phyloP scores from a whole-genome alignment of 2,329 filamentous ascomycete genomes.

The Geosmithia flava region DNA sequence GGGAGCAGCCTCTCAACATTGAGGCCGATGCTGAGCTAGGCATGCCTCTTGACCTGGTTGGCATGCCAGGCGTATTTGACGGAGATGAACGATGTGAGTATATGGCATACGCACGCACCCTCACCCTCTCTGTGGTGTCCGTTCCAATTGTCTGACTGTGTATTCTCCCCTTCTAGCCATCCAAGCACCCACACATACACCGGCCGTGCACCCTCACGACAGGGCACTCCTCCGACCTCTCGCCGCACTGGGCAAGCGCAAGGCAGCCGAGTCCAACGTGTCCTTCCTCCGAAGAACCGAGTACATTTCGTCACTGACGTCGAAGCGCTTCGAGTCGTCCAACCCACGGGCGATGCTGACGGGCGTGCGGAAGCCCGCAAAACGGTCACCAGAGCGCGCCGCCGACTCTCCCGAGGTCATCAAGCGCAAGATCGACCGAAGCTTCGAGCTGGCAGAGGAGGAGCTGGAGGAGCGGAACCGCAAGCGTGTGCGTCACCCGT shows the following conservation, averaged over 20 bases:
- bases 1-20: slow-evolving; percentile 90
- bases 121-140: background rate
- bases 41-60: slow-evolving; percentile 92
- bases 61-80: slow-evolving; percentile 88
- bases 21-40: slow-evolving; percentile 96
- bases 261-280: slow-evolving; percentile 62
- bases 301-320: slow-evolving; percentile 62
- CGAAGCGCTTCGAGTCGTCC: slow-evolving; percentile 20
- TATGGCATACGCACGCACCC: too few species aligned
- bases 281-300: slow-evolving; percentile 94
- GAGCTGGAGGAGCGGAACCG: slow-evolving; percentile 35
- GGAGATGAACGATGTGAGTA: slow-evolving; percentile 80
- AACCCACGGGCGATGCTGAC: slow-evolving; percentile 11
- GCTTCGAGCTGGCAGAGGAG: slow-evolving; percentile 41
- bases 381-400: slow-evolving; percentile 44
- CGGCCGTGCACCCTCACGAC: slow-evolving; percentile 71
- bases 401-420: slow-evolving; percentile 53
- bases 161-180: slow-evolving; percentile 48
- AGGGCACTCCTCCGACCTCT: slow-evolving; percentile 72
- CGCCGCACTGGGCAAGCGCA: slow-evolving; percentile 73
- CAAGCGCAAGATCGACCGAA: slow-evolving; percentile 53
- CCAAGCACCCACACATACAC: slow-evolving; percentile 60
- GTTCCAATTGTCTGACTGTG: background rate
- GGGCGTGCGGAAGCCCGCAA: slow-evolving; percentile 17
- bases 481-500: slow-evolving; percentile 42